Percentiles rank a stretch among this genome's conserved stretches.
Evolutionary conservation across 2,329 filamentous ascomycete genomes (phyloP).

Genomic region (Aspergillus nomiae): DNA sequence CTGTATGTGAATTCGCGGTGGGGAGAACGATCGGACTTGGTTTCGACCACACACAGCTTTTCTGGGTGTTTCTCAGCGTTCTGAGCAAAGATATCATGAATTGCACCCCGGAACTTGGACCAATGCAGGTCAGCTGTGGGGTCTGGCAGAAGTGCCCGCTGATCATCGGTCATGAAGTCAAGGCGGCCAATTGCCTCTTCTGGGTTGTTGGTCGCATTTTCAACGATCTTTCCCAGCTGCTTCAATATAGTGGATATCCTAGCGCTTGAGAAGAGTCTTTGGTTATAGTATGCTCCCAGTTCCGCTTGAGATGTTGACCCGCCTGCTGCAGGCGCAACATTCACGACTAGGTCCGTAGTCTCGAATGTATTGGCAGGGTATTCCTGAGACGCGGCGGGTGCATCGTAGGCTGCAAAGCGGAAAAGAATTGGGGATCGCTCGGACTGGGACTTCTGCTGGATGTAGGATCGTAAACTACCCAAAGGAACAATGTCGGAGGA

Average conservation of each 20-base stretch:
- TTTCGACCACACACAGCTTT: slow-evolving; percentile 68
- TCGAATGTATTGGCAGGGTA: slow-evolving; percentile 48
- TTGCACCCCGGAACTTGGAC: slow-evolving; percentile 47
- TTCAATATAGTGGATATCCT: slow-evolving; percentile 47
- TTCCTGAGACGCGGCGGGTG: slow-evolving; percentile 44
- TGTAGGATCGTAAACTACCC: slow-evolving; percentile 41
- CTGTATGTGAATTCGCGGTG: slow-evolving; percentile 75
- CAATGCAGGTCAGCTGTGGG: slow-evolving; percentile 48
- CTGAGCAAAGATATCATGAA: slow-evolving; percentile 46
- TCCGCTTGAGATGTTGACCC: slow-evolving; percentile 29
- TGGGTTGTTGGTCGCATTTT: slow-evolving; percentile 43
- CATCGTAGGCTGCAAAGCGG: slow-evolving; percentile 50
- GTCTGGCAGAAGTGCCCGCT: slow-evolving; percentile 40
- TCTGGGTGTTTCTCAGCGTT: slow-evolving; percentile 69
- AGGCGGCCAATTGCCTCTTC: slow-evolving; percentile 46
- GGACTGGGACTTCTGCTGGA: slow-evolving; percentile 44
- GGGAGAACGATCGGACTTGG: slow-evolving; percentile 53
- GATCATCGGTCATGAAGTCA: slow-evolving; percentile 43
- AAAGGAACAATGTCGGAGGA: slow-evolving; percentile 46
- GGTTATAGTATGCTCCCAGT: slow-evolving; percentile 47
- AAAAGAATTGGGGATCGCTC: slow-evolving; percentile 46
- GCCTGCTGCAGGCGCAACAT: slow-evolving; percentile 33
- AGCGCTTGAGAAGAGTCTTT: slow-evolving; percentile 49
- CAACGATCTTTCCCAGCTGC: slow-evolving; percentile 45
- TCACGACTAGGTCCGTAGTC: slow-evolving; percentile 45